These are phyloP conservation scores for Lumnitzera racemosa DNA, from an alignment of 345 rosid genomes.

Conservation along the genomic window DNA sequence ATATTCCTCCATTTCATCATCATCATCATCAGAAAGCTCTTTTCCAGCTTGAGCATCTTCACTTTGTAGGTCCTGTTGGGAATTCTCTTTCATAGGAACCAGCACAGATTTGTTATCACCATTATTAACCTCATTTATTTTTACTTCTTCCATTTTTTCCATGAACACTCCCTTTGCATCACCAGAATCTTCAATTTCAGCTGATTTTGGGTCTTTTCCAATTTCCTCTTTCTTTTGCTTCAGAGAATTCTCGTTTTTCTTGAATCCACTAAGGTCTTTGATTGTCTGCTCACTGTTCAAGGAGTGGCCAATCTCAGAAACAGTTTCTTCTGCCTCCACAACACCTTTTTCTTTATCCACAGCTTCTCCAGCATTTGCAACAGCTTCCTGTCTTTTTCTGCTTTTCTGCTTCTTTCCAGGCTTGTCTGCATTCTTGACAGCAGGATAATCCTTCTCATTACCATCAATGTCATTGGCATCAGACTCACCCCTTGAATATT, in stretches of 20 bases:
- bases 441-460: background rate
- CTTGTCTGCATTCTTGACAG: background rate
- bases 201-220: conserved; percentile 6
- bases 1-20: conserved; percentile 45
- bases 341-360: conserved; percentile 6
- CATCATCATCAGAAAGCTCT: conserved; percentile 32
- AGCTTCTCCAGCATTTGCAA: conserved; percentile 13
- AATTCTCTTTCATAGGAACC: conserved; percentile 9
- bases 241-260: conserved; percentile 4
- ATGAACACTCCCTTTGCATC: background rate
- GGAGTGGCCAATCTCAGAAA: conserved; percentile 9
- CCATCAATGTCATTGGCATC: background rate
- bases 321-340: conserved; percentile 10
- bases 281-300: conserved; percentile 10
- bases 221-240: conserved; percentile 4
- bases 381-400: conserved; percentile 1
- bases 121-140: conserved; percentile 4
- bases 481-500: conserved; percentile 6
- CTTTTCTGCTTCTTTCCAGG: background rate
- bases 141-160: conserved; percentile 8
- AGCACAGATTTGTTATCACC: conserved; percentile 11
- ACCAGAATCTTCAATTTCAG: conserved; percentile 1
- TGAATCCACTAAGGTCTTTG: conserved; percentile 14
- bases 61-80: conserved; percentile 10
- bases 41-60: conserved; percentile 17